Percentiles rank a stretch among this genome's conserved stretches.
Evolutionary conservation across 2,329 filamentous ascomycete species (phyloP).

Genomic region (Pseudogymnoascus sp.): DNA sequence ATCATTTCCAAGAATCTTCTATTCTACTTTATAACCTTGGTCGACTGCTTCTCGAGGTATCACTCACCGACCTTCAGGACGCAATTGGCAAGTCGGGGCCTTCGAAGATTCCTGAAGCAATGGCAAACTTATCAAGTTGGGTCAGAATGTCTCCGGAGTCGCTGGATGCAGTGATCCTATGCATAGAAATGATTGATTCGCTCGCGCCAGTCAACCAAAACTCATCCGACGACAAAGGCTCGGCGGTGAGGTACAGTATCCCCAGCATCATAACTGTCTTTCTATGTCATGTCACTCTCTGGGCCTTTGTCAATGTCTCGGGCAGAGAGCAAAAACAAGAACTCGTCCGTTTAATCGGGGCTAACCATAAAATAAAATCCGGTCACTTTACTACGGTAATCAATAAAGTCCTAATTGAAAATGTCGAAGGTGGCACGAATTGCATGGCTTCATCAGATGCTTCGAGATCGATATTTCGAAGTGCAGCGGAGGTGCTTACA

Average conservation of each 20-base stretch:
- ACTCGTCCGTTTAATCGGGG: constrained; percentile 6
- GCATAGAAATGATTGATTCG: constrained; percentile 16
- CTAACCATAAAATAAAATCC: not conserved
- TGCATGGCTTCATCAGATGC: not conserved
- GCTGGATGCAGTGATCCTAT: constrained; percentile 16
- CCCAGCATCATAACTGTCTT: constrained; percentile 19
- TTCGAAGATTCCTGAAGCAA: constrained; percentile 13
- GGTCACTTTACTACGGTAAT: constrained; percentile 16
- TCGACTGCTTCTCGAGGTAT: constrained; percentile 16
- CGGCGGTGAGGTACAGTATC: constrained; percentile 14
- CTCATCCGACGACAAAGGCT: not conserved
- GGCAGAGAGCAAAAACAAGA: constrained; percentile 9
- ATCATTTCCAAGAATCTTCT: constrained; percentile 17
- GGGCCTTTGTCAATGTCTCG: constrained; percentile 17
- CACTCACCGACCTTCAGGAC: constrained; percentile 19
- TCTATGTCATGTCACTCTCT: constrained; percentile 20
- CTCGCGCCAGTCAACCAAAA: constrained; percentile 6
- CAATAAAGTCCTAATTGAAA: constrained; percentile 5
- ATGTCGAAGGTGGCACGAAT: not conserved
- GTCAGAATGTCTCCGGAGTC: constrained; percentile 11
- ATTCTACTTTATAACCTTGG: constrained; percentile 17
- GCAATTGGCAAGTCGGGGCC: constrained; percentile 19
- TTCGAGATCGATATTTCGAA: constrained; percentile 18
- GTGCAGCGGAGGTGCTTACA: constrained; percentile 20
- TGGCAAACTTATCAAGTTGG: constrained; percentile 17